phyloP scores from a whole-genome alignment of 2,329 filamentous ascomycete species.

The Macrophomina pseudophaseolina region DNA sequence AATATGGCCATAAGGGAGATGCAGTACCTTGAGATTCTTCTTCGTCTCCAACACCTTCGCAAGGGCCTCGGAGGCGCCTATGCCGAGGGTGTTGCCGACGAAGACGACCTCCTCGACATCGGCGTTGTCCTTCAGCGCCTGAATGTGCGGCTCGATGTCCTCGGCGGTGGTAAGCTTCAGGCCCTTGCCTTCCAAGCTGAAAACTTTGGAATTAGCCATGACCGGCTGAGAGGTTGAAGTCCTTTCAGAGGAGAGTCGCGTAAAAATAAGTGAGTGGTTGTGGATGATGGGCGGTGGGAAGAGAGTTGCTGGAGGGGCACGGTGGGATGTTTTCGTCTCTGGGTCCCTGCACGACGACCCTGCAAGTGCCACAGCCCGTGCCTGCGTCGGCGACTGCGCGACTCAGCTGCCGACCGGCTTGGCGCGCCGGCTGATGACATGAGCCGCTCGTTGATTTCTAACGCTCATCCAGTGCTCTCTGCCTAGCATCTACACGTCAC shows the following conservation, averaged over 20 bases:
- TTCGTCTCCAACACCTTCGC: conserved; percentile 84
- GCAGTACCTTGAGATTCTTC: conserved; percentile 73
- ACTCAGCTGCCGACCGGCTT: conserved; percentile 5
- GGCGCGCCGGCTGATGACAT: conserved; percentile 19
- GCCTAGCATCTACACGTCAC: neutral
- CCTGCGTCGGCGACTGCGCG: conserved; percentile 15
- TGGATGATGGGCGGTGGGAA: conserved; percentile 13
- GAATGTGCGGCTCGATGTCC: conserved; percentile 84
- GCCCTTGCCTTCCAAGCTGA: conserved; percentile 89
- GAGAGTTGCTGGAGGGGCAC: conserved; percentile 26
- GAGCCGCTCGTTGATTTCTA: conserved; percentile 24
- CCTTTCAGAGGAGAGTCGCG: conserved; percentile 1
- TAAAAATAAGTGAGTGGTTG: conserved; percentile 17
- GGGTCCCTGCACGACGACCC: conserved; percentile 18
- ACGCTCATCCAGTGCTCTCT: neutral
- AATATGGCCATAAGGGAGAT: conserved; percentile 13
- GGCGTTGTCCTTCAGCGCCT: conserved; percentile 70
- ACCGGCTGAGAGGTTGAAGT: conserved; percentile 44
- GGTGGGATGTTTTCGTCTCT: conserved; percentile 22
- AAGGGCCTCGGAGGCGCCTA: conserved; percentile 83
- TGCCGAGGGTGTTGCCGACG: conserved; percentile 89
- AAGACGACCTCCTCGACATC: conserved; percentile 86
- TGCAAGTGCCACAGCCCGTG: conserved; percentile 14
- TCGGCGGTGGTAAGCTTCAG: conserved; percentile 89
- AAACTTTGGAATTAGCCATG: conserved; percentile 66